phyloP scores from a whole-genome alignment of 106 monocot species.

The Ottelia alismoides region DNA sequence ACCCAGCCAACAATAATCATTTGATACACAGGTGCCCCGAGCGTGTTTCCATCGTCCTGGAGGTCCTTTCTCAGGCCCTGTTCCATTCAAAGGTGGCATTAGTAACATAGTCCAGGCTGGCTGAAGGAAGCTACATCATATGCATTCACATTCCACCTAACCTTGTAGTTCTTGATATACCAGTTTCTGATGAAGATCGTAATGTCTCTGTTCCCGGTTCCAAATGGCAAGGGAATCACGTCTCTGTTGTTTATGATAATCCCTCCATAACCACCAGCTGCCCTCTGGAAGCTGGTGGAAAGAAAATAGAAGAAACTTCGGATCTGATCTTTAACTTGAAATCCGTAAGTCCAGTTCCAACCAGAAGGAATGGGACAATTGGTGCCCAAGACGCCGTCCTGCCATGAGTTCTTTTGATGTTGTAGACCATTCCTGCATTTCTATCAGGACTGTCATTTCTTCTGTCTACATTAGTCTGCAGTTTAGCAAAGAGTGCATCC shows the following conservation, averaged over 20 bases:
- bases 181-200: constrained; percentile 79
- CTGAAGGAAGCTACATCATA: no score
- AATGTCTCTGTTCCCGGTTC: constrained; percentile 74
- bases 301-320: constrained; percentile 94
- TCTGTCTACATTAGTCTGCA: no score
- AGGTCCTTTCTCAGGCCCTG: constrained; percentile 58
- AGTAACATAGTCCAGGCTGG: no score
- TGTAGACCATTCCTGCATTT: constrained; percentile 78
- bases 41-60: constrained; percentile 46
- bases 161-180: constrained; percentile 62
- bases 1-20: constrained; percentile 89
- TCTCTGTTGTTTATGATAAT: constrained; percentile 82
- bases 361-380: constrained; percentile 94
- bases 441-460: constrained; percentile 6
- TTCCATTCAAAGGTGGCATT: no score
- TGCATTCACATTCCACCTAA: no score
- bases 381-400: constrained; percentile 92
- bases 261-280: constrained; percentile 90
- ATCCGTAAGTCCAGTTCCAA: constrained; percentile 97
- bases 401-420: constrained; percentile 87
- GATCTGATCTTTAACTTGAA: constrained; percentile 97
- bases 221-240: constrained; percentile 87
- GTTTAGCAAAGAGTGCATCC: not conserved
- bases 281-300: constrained; percentile 74
- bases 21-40: constrained; percentile 63